A percentile compares a stretch with the other conserved stretches of the same genome.
These are phyloP conservation scores for Coemansia sp. DNA, from an alignment of 192 early-diverging fungal species.

Conservation along the genomic window DNA sequence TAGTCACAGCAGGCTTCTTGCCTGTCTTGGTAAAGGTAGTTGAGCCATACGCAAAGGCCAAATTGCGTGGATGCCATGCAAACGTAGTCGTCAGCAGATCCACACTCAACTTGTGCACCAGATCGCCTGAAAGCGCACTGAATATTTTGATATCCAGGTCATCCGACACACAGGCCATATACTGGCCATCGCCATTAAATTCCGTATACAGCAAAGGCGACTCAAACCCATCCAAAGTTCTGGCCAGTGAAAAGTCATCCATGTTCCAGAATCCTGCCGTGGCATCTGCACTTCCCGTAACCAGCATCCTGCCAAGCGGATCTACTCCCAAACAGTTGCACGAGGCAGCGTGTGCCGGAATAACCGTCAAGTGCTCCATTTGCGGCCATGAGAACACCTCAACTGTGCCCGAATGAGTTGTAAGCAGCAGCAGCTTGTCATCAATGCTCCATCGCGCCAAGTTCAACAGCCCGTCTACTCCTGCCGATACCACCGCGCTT, in stretches of 20 bases:
- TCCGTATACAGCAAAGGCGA: slow-evolving; percentile 33
- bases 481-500: slow-evolving; percentile 19
- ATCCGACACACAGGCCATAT: slow-evolving; percentile 43
- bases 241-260: slow-evolving; percentile 27
- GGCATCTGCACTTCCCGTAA: slow-evolving; percentile 42
- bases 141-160: slow-evolving; percentile 29
- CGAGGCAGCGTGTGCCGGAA: slow-evolving; percentile 33
- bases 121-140: slow-evolving; percentile 25
- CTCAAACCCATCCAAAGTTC: slow-evolving; percentile 23
- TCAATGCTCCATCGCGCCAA: slow-evolving; percentile 24
- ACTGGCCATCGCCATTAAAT: slow-evolving; percentile 41
- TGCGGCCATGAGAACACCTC: slow-evolving; percentile 41
- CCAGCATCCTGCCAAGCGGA: slow-evolving; percentile 20
- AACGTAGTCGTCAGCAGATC: slow-evolving; percentile 32
- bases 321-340: slow-evolving; percentile 35
- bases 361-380: slow-evolving; percentile 34
- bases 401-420: slow-evolving; percentile 31
- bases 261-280: slow-evolving; percentile 30
- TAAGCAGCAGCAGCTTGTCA: slow-evolving; percentile 28
- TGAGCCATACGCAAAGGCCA: slow-evolving; percentile 39
- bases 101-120: slow-evolving; percentile 18
- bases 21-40: slow-evolving; percentile 12
- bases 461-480: slow-evolving; percentile 16
- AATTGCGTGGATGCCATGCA: slow-evolving; percentile 46
- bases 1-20: slow-evolving; percentile 12